Base-by-base conservation (phyloP, 139 green algal genomes). In the Mychonastes homosphaera region DNA sequence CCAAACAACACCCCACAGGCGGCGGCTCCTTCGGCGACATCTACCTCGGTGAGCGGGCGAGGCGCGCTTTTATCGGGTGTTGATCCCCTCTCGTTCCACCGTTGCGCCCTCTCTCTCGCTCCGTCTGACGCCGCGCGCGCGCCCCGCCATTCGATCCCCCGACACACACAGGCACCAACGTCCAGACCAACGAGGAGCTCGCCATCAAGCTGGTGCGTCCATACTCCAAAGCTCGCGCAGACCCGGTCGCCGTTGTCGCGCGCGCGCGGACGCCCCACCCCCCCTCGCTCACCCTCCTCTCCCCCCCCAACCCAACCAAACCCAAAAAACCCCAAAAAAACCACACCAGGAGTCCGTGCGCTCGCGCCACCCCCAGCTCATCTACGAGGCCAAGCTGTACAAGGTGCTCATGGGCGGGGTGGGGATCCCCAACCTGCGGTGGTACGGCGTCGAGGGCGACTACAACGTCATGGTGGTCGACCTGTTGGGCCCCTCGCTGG, bases 391-490 rank as follows among this genome's bases (percentile, higher is more conserved):
- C 27, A 95, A 95, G 66, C 77, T 96, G 3, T 95, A 95, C 76
- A 95, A 94, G 70, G 94, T 96, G 32, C 67, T 96, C 33, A 82
- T 91, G 64, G 89, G 89, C 28, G 89, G 86, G 73, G 90, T 89
- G n/a, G 92, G 93, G 52, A 94, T 99, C 50, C 93, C 93, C 45
- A 96, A 95, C 68, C 87, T 99, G 50, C 70, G 88, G 41, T 99
- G 93, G 93, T 98, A 94, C 79, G 93, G 93, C 45, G 79, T 96
- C 4, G 93, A 99, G 78, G 93, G 93, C 2, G 92, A 98, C 71
- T 99, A 97, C 84, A 98, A 98, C 68, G 89, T 98, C 21, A 97
- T 99, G 92, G 92, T 99, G 23, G 84, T 98, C 21, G 93, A 99
- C 66, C 78, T 98, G 50, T 77, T 99, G 24, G 93, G 93, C 4